A percentile compares a stretch with the other conserved stretches of the same genome.
These are phyloP conservation scores for Kodamaea jinghongensis DNA, from an alignment of 805 yeast species.

Conservation along the genomic window DNA sequence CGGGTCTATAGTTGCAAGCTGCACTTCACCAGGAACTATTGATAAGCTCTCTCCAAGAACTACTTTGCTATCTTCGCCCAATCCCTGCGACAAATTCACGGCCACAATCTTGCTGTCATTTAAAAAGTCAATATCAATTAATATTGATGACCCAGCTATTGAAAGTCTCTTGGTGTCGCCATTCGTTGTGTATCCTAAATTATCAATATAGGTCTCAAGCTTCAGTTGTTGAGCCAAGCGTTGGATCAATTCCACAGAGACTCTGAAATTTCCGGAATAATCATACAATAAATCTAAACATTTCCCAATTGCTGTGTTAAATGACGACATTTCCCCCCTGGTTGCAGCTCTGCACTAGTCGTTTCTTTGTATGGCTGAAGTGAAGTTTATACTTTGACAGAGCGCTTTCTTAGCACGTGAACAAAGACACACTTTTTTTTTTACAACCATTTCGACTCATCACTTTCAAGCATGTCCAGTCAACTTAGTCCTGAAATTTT, in stretches of 20 bases:
- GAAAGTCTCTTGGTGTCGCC: conserved; percentile 29
- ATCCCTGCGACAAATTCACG: conserved; percentile 36
- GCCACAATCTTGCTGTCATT: conserved; percentile 23
- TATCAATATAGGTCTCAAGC: conserved; percentile 42
- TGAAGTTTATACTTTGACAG: too few relatives aligned
- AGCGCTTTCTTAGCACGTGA: too few relatives aligned
- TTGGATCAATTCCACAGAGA: conserved; percentile 38
- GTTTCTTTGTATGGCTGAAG: too few relatives aligned
- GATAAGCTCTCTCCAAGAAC: conserved; percentile 1
- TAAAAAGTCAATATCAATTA: conserved; percentile 39
- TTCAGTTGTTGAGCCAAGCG: conserved; percentile 39
- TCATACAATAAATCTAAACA: conserved; percentile 29
- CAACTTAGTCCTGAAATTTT: conserved; percentile 26
- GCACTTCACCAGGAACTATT: conserved; percentile 7
- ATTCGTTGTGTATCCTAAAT: conserved; percentile 25
- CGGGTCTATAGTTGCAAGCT: conserved; percentile 6
- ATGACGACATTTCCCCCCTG: conserved; percentile 8
- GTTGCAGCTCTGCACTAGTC: too few relatives aligned
- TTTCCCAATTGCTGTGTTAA: conserved; percentile 20
- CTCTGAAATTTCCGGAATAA: conserved; percentile 27
- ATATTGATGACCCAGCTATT: conserved; percentile 40
- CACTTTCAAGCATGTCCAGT: conserved; percentile 5
- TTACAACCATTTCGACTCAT: background rate
- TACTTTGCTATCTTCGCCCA: conserved; percentile 1
- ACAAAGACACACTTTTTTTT: conserved; percentile 5